A percentile compares a stretch with the other conserved stretches of the same genome.
Evolutionary conservation across 805 yeast genomes (phyloP).

Genomic region (Clavispora vitiphila): DNA sequence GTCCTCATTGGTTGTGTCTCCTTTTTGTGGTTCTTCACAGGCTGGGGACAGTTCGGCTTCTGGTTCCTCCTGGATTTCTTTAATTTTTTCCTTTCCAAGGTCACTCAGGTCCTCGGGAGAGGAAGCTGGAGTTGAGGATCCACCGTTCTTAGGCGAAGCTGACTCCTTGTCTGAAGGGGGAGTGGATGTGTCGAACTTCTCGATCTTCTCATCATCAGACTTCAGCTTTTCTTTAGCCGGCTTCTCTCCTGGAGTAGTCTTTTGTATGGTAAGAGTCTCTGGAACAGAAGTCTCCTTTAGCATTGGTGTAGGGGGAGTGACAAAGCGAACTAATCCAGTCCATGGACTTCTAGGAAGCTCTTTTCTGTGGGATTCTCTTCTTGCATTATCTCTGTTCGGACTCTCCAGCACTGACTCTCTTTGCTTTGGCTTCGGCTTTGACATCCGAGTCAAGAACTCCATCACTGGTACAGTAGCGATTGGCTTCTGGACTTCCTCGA

Average conservation of each 20-base stretch:
- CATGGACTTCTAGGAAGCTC: background rate
- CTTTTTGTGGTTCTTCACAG: background rate
- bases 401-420: no score
- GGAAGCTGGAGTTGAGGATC: background rate
- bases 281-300: no score
- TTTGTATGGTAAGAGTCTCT: no score
- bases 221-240: no score
- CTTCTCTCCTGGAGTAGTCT: no score
- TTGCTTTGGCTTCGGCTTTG: background rate
- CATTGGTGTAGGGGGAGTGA: background rate
- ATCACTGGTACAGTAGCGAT: background rate
- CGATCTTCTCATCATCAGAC: no score
- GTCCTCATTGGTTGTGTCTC: background rate
- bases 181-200: background rate
- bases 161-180: background rate
- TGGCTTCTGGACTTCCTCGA: background rate
- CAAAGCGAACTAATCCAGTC: background rate
- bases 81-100: no score
- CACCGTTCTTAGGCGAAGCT: background rate
- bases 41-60: background rate
- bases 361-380: background rate
- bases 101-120: background rate
- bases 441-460: background rate
- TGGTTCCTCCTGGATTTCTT: background rate
- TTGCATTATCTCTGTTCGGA: no score